phyloP scores from a whole-genome alignment of 306 rosid species.

The Styphnolobium japonicum region DNA sequence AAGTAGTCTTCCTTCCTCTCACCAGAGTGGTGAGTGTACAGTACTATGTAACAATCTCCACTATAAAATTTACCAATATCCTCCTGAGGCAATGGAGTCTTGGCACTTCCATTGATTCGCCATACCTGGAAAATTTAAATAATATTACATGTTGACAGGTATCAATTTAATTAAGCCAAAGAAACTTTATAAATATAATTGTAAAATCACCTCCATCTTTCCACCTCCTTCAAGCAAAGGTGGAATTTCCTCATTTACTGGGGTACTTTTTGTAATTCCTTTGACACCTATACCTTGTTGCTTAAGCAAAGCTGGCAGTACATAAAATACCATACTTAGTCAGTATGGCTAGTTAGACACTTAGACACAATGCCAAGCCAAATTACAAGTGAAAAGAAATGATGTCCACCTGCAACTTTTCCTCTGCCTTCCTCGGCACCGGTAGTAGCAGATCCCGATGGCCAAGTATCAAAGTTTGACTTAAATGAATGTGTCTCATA shows the following conservation, averaged over 20 bases:
- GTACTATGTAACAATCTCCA: slow-evolving; percentile 85
- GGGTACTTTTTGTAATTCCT: slow-evolving; percentile 65
- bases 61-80: slow-evolving; percentile 85
- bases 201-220: slow-evolving; percentile 76
- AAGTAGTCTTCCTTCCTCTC: slow-evolving; percentile 95
- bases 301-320: slow-evolving; percentile 76
- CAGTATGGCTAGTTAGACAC: slow-evolving; percentile 32
- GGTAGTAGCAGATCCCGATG: slow-evolving; percentile 65
- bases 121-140: slow-evolving; percentile 60
- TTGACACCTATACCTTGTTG: slow-evolving; percentile 94
- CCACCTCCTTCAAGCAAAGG: slow-evolving; percentile 96
- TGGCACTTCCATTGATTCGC: slow-evolving; percentile 70
- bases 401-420: slow-evolving; percentile 79
- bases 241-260: slow-evolving; percentile 83
- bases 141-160: background rate
- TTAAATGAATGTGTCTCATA: slow-evolving; percentile 87
- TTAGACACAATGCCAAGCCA: slow-evolving; percentile 27
- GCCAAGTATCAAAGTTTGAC: slow-evolving; percentile 93
- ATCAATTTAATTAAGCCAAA: background rate
- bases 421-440: slow-evolving; percentile 92
- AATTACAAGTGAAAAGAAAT: slow-evolving; percentile 22
- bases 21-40: slow-evolving; percentile 82
- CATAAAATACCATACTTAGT: slow-evolving; percentile 30
- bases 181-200: slow-evolving; percentile 8
- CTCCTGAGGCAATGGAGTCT: slow-evolving; percentile 65